Conservation (phyloP, 257 asterid species). For the Ligustrum vulgare region DNA sequence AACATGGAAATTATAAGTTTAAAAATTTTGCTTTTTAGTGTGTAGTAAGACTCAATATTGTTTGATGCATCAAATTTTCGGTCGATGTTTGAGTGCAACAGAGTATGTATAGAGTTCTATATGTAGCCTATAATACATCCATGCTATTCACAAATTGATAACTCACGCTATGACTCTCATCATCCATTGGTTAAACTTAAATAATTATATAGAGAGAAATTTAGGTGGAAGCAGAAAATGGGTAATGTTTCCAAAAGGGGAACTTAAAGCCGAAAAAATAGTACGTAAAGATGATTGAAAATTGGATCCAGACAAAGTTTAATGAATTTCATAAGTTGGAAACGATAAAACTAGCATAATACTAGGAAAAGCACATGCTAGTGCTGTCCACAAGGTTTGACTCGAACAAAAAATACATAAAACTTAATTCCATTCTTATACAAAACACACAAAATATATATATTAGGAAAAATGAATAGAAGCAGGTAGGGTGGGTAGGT, state of each 20-base stretch:
- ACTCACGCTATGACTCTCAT: too few relatives aligned
- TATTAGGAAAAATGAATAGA: neutral
- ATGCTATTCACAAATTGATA: too few relatives aligned
- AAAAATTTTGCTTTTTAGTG: too few relatives aligned
- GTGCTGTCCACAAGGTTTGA: slow-evolving; percentile 9
- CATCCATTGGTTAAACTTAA: too few relatives aligned
- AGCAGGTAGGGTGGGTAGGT: neutral
- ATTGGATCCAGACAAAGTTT: neutral
- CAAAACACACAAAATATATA: neutral
- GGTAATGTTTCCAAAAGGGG: neutral
- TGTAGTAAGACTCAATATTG: too few relatives aligned
- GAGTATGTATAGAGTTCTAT: too few relatives aligned
- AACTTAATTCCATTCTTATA: slow-evolving; percentile 8
- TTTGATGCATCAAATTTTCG: too few relatives aligned
- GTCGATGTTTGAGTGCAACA: too few relatives aligned
- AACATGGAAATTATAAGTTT: too few relatives aligned
- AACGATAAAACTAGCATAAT: slow-evolving; percentile 27
- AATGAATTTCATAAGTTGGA: neutral
- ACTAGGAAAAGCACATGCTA: slow-evolving; percentile 39
- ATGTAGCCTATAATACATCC: too few relatives aligned
- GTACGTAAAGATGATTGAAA: neutral
- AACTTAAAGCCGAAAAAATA: neutral
- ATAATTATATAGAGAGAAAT: too few relatives aligned
- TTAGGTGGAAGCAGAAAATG: neutral
- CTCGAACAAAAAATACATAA: neutral